Evolutionary conservation across 108 stramenopile genomes (phyloP).

Genomic region (Cyclostephanos tholiformis): DNA sequence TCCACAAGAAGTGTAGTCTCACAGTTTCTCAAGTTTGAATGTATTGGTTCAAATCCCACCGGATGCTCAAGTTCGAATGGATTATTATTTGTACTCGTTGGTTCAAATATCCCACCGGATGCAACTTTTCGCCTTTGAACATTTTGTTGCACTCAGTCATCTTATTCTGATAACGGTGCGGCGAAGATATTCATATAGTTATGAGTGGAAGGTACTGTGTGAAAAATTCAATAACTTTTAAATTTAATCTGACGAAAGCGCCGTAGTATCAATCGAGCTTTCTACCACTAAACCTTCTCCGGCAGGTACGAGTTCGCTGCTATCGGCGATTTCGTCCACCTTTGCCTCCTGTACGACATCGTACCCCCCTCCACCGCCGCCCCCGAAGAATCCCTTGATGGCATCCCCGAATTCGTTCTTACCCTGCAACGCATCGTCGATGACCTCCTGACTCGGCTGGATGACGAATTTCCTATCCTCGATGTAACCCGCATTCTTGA

Average conservation of each 20-base stretch:
- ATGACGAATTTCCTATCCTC: slow-evolving; percentile 75
- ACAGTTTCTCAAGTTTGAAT: too few species aligned
- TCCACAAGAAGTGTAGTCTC: too few species aligned
- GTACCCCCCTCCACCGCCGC: slow-evolving; percentile 16
- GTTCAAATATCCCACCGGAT: slow-evolving; percentile 20
- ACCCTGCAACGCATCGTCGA: slow-evolving; percentile 65
- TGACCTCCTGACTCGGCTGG: slow-evolving; percentile 72
- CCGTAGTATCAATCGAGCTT: background rate
- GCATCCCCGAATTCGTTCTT: slow-evolving; percentile 43
- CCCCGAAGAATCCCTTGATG: slow-evolving; percentile 57
- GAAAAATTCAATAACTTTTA: background rate
- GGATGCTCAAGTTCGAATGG: slow-evolving; percentile 67
- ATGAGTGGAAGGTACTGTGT: too few species aligned
- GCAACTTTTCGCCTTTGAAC: background rate
- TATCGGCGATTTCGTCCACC: background rate
- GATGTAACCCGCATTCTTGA: slow-evolving; percentile 83
- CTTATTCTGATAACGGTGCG: too few species aligned
- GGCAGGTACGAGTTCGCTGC: background rate
- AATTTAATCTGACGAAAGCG: background rate
- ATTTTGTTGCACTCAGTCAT: too few species aligned
- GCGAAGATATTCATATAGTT: too few species aligned
- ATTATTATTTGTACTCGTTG: slow-evolving; percentile 58
- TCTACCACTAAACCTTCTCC: background rate
- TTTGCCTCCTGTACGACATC: background rate
- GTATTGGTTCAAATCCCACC: too few species aligned